phyloP scores from a whole-genome alignment of 257 asterid species.

The Penstemon barbatus region DNA sequence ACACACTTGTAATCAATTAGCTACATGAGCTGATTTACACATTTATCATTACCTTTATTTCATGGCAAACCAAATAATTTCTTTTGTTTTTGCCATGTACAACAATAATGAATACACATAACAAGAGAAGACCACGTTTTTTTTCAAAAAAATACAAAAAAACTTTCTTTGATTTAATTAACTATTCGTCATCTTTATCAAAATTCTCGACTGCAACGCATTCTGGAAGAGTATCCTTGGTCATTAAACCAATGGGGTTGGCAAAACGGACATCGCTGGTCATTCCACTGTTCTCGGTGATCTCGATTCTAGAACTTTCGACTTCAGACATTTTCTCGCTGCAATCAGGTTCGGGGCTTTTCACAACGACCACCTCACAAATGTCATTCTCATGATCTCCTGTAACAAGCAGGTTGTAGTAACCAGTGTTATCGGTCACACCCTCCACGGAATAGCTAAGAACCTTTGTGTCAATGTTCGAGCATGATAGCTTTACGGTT shows the following conservation, averaged over 20 bases:
- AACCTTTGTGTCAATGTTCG: neutral
- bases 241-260: slow-evolving; percentile 45
- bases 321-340: neutral
- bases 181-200: neutral
- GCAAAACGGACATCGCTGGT: slow-evolving; percentile 28
- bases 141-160: neutral
- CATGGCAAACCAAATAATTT: neutral
- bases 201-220: slow-evolving; percentile 25
- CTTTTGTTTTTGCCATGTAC: neutral
- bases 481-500: slow-evolving; percentile 40
- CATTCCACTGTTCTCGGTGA: slow-evolving; percentile 41
- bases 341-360: slow-evolving; percentile 40
- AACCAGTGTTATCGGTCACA: slow-evolving; percentile 26
- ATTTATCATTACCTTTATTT: neutral
- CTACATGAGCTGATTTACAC: too few species aligned
- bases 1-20: too few species aligned
- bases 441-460: slow-evolving; percentile 25
- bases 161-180: neutral
- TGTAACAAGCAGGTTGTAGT: slow-evolving; percentile 28
- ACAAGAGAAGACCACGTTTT: neutral
- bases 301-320: slow-evolving; percentile 26
- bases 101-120: neutral
- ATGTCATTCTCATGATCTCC: slow-evolving; percentile 49
- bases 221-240: neutral
- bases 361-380: slow-evolving; percentile 36